Evolutionary conservation across 2,329 filamentous ascomycete genomes (phyloP), one percentile per base, ranked within the genome.

Genomic region (Colletotrichum australisinense): DNA sequence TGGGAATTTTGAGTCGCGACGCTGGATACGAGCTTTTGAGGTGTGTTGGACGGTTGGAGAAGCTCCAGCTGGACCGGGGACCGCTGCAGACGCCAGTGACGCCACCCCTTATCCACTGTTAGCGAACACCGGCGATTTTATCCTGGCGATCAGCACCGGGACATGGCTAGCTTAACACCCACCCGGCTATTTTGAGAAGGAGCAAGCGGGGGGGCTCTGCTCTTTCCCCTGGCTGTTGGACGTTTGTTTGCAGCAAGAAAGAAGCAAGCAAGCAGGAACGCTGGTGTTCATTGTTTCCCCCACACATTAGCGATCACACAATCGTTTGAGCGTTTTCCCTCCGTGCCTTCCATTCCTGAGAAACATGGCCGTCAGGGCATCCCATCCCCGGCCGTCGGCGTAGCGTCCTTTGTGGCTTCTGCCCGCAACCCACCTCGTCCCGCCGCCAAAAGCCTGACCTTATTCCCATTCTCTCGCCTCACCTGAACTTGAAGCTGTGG

Each of bases 401-500:
- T 67, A 16, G 24, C 19, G 11, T 63, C 53, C 19, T 19, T 46
- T 56, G 8, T 55, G 30, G 30, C 65, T 42, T 49, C 38, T 68
- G 42, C 35, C 35, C 32, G 4, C 32, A 35, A 35, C 11, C 11
- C n/a, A 42, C 60, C 16, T 14, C 6, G 16, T 12, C 32, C 46
- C 56, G 49, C 35, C 67, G 26, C 53, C 59, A 60, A 12, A 11
- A 35, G n/a, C 28, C 46, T 32, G 30, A 8, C 55, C 60, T 56
- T 70, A 19, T 53, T 42, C 42, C 42, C 42, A 49, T 49, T 52
- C 11, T 24, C 64, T 35, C 49, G 66, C 30, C 22, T 65, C 71
- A 71, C 71, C 67, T 71, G 67, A 73, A 73, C 4, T 71, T 62
- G 67, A 73, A 73, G 67, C 71, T 66, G 62, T 64, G 62, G 30